Percentiles rank a stretch among this genome's conserved stretches.
These are phyloP conservation scores for Yamadazyma philogaea DNA, from an alignment of 805 yeast species.

Conservation along the genomic window DNA sequence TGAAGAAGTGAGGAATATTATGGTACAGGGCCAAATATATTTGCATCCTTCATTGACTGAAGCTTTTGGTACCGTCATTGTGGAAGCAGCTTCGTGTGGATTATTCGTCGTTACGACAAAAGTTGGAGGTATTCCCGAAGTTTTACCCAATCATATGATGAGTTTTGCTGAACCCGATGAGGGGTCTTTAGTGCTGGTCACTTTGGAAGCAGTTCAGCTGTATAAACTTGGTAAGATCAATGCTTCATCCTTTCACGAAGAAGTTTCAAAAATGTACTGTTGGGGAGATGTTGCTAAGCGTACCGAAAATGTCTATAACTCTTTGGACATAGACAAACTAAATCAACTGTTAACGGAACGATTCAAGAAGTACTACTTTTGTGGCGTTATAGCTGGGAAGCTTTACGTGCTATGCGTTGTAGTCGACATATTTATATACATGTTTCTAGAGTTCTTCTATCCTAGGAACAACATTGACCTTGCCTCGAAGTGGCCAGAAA, in stretches of 20 bases:
- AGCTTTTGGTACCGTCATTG: constrained; percentile 95
- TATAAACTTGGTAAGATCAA: constrained; percentile 60
- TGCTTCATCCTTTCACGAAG: constrained; percentile 72
- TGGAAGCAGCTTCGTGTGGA: constrained; percentile 97
- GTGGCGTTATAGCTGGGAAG: constrained; percentile 84
- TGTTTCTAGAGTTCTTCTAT: constrained; percentile 63
- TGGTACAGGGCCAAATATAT: constrained; percentile 92
- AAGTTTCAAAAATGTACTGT: constrained; percentile 78
- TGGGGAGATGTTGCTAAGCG: constrained; percentile 88
- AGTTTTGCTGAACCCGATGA: constrained; percentile 88
- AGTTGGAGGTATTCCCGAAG: constrained; percentile 98
- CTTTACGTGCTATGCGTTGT: constrained; percentile 76
- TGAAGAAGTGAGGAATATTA: constrained; percentile 87
- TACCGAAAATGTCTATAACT: constrained; percentile 77
- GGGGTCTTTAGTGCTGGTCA: constrained; percentile 70
- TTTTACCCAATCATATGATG: constrained; percentile 89
- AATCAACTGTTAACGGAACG: constrained; percentile 57
- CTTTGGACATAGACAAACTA: constrained; percentile 36
- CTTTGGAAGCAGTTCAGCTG: constrained; percentile 63
- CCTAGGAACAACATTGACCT: constrained; percentile 71
- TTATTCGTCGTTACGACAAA: constrained; percentile 87
- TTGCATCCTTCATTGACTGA: constrained; percentile 92
- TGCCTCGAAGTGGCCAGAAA: constrained; percentile 76
- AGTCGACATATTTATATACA: constrained; percentile 67
- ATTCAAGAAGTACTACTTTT: constrained; percentile 59